Evolutionary conservation across 306 rosid genomes (phyloP), one percentile per base, ranked within the genome.

Genomic region (Castanospermum australe): DNA sequence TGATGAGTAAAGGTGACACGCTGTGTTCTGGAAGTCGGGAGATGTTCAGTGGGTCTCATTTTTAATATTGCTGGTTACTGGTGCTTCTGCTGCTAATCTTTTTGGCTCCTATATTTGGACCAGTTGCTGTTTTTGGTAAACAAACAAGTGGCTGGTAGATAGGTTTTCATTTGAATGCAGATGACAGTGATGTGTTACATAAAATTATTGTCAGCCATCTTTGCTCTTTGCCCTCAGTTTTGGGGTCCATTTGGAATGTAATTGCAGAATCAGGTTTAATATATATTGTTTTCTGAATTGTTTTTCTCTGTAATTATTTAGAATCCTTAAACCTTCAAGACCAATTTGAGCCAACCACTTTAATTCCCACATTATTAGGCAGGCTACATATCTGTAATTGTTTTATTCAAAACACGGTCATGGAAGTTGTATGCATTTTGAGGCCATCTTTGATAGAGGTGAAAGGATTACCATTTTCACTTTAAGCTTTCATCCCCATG

Each of bases 1-100:
- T 7, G 91, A 79, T 0, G 97, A 91, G 84, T 89, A 83, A 81
- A 87, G 86, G 81, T 77, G 67, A 84, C 59, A n/a, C 45, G 75
- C 56, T 59, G 24, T 65, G 67, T 42, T 81, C 81, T 66, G 74
- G 44, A 75, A 25, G 28, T 79, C 78, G 11, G 35, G 80, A 32
- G 77, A 80, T 73, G 84, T 81, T 73, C 56, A 67, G 69, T 70
- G 70, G 72, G 83, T 75, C 60, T 45, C 67, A 42, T 48, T 75
- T 47, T 75, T 60, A 41, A 84, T 67, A 67, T 82, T 67, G 81
- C 84, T 72, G 65, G 77, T 84, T 76, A 18, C 79, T 81, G 61
- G 67, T 80, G 72, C 83, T 79, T 65, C 85, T 61, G 82, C 81
- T 78, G 67, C 88, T 51, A 79, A 54, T 47, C 69, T 83, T n/a